A percentile compares a stretch with the other conserved stretches of the same genome.
Conservation (phyloP, 2,329 filamentous ascomycete genomes). For the Microsporum audouinii region DNA sequence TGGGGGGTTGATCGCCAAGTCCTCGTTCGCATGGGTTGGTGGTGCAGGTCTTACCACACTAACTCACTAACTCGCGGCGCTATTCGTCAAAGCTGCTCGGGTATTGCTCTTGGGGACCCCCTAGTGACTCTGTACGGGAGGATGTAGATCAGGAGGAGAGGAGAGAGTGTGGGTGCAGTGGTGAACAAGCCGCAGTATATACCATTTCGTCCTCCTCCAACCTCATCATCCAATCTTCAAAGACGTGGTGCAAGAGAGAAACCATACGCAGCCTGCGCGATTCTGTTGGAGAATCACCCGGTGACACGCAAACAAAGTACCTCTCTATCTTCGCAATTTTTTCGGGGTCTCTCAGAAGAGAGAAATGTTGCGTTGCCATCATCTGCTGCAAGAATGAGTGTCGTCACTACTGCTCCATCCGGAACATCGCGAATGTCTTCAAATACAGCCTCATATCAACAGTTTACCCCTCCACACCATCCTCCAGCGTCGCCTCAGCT, state of each 20-base stretch:
- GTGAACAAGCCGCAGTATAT: constrained; percentile 3
- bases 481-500: constrained; percentile 11
- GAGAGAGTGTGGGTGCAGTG: neutral
- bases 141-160: neutral
- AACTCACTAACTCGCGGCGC: neutral
- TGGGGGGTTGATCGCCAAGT: neutral
- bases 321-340: neutral
- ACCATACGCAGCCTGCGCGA: neutral
- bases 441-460: constrained; percentile 19
- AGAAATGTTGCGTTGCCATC: neutral
- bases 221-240: neutral
- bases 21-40: constrained; percentile 1
- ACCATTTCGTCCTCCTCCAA: neutral
- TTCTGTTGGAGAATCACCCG: neutral
- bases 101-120: neutral
- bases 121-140: neutral
- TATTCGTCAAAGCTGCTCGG: neutral
- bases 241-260: neutral
- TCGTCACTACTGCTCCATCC: constrained; percentile 28
- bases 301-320: neutral
- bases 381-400: constrained; percentile 24
- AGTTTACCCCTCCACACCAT: constrained; percentile 18
- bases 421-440: constrained; percentile 26
- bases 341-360: neutral
- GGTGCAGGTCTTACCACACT: constrained; percentile 3